Conservation (phyloP, 139 green algal species). For the Astrephomene gubernaculifera region DNA sequence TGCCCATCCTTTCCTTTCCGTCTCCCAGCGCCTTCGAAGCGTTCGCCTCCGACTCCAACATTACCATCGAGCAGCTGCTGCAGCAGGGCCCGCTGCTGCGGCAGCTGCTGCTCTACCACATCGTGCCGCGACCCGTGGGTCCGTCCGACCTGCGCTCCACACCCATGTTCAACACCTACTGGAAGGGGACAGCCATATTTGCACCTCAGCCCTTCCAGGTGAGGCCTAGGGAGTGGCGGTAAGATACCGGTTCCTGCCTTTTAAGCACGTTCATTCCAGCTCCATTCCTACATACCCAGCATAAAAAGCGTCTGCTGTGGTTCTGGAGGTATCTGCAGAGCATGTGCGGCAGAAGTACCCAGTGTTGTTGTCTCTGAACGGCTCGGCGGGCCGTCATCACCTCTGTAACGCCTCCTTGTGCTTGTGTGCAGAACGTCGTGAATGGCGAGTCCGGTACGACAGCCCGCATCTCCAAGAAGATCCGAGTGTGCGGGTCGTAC, state of each 20-base stretch:
- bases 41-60: background rate
- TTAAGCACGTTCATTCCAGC: too few species aligned
- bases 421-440: background rate
- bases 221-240: background rate
- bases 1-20: background rate
- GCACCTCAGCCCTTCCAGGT: constrained; percentile 36
- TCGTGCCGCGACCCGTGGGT: background rate
- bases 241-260: too few species aligned
- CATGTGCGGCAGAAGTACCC: too few species aligned
- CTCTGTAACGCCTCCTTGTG: too few species aligned
- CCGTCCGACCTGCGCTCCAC: background rate
- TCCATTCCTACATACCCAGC: too few species aligned
- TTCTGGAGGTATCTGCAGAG: too few species aligned
- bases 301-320: too few species aligned
- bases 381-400: too few species aligned
- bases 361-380: too few species aligned
- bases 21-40: background rate
- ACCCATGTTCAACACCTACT: constrained; percentile 8
- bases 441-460: constrained; percentile 17
- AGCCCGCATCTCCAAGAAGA: background rate
- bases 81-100: background rate
- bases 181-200: background rate
- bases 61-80: background rate
- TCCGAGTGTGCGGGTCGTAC: constrained; percentile 27
- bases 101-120: constrained; percentile 36